A percentile compares a stretch with the other conserved stretches of the same genome.
These are phyloP conservation scores for Diutina sp. DNA, from an alignment of 1,139 yeast genomes.

Conservation along the genomic window DNA sequence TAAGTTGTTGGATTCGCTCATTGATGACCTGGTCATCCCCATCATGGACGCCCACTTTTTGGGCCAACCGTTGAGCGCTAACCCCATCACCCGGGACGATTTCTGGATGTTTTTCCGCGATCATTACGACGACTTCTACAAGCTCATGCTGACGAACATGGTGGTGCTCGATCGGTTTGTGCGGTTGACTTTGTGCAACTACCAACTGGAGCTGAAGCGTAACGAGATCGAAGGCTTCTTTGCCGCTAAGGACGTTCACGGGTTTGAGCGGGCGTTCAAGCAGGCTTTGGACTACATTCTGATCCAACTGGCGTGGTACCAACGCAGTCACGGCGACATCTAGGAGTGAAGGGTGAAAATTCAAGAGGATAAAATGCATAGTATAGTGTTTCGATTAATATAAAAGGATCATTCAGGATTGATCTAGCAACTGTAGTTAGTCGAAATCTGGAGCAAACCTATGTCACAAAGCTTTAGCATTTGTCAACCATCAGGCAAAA, in stretches of 20 bases:
- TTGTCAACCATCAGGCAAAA: too few relatives aligned
- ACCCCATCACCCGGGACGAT: conserved; percentile 31
- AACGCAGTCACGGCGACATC: conserved; percentile 18
- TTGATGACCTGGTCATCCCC: conserved; percentile 31
- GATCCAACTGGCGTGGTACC: conserved; percentile 35
- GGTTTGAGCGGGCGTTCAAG: conserved; percentile 45
- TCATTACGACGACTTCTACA: conserved; percentile 37
- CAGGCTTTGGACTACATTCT: conserved; percentile 44
- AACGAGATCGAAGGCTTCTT: conserved; percentile 40
- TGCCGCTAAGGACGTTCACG: conserved; percentile 39
- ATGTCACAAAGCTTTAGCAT: too few relatives aligned
- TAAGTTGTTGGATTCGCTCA: conserved; percentile 24
- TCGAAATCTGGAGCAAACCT: too few relatives aligned
- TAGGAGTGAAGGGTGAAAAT: background rate
- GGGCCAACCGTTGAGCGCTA: conserved; percentile 37
- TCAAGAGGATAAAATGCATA: background rate
- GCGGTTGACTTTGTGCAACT: conserved; percentile 36
- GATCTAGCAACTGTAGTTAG: too few relatives aligned
- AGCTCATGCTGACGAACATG: conserved; percentile 39
- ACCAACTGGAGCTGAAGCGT: conserved; percentile 27
- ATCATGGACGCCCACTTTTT: conserved; percentile 61
- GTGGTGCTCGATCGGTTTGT: conserved; percentile 55
- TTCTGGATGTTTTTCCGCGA: conserved; percentile 46
- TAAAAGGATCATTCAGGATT: too few relatives aligned
- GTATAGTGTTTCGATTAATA: too few relatives aligned